Percentiles rank a stretch among this genome's conserved stretches.
phyloP scores from a whole-genome alignment of 495 filamentous ascomycete genomes.

The Polyplosphaeria fusca region DNA sequence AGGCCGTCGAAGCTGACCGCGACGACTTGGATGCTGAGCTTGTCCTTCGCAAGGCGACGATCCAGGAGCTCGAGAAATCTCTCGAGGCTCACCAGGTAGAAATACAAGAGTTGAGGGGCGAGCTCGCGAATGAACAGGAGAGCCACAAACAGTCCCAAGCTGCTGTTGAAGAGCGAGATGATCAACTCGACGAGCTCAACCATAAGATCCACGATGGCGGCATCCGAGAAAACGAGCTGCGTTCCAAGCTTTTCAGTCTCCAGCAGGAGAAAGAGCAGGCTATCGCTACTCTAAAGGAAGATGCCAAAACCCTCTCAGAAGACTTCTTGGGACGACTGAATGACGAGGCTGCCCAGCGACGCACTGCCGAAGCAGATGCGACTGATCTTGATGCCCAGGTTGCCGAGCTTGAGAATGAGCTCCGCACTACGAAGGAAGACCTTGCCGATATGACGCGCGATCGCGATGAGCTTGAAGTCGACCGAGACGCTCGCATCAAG shows the following conservation, averaged over 20 bases:
- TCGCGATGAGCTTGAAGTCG: neutral
- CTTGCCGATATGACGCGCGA: conserved; percentile 1
- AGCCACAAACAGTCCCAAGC: conserved; percentile 40
- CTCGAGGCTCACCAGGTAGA: conserved; percentile 27
- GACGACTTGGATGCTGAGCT: conserved; percentile 11
- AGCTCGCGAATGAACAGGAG: conserved; percentile 30
- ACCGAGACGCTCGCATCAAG: conserved; percentile 9
- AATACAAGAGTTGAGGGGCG: conserved; percentile 6
- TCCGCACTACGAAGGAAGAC: conserved; percentile 6
- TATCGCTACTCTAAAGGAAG: conserved; percentile 29
- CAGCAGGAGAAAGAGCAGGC: conserved; percentile 35
- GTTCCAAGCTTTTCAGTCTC: conserved; percentile 39
- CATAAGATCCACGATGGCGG: conserved; percentile 33
- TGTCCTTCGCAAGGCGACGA: neutral
- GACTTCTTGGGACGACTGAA: conserved; percentile 4
- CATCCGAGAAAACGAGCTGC: conserved; percentile 40
- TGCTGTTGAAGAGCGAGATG: conserved; percentile 34
- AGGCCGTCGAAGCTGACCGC: conserved; percentile 26
- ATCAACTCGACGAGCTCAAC: conserved; percentile 31
- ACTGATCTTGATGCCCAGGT: neutral
- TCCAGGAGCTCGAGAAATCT: conserved; percentile 2
- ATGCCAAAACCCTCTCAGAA: conserved; percentile 22
- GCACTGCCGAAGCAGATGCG: conserved; percentile 11
- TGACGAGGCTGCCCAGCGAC: conserved; percentile 9
- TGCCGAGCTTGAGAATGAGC: conserved; percentile 5